Evolutionary conservation across 2,329 filamentous ascomycete genomes (phyloP).

Genomic region (Pestalotiopsis fici): DNA sequence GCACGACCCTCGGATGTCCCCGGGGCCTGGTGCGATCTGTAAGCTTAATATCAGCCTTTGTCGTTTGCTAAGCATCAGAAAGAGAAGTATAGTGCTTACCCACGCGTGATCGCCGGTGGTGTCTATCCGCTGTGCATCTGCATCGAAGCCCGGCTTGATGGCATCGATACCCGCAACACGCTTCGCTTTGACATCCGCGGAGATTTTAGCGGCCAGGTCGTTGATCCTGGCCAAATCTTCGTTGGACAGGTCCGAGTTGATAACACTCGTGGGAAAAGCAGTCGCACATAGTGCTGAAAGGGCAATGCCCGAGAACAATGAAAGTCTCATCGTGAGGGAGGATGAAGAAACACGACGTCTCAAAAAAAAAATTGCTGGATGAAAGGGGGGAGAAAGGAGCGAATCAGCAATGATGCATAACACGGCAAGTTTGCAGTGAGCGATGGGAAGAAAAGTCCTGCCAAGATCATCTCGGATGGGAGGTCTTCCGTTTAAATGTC

Average conservation of each 20-base stretch:
- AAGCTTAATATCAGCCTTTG: neutral
- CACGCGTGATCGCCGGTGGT: neutral
- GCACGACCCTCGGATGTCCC: constrained; percentile 25
- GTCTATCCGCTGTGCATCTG: neutral
- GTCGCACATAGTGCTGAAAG: neutral
- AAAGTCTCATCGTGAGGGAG: neutral
- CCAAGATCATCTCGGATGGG: neutral
- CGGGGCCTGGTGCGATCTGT: neutral
- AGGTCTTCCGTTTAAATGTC: neutral
- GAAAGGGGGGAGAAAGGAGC: neutral
- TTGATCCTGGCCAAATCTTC: neutral
- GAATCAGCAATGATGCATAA: neutral
- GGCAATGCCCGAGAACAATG: neutral
- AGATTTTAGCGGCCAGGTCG: neutral
- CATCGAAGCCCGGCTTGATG: neutral
- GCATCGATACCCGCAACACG: neutral
- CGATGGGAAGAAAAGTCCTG: neutral
- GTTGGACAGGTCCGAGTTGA: neutral
- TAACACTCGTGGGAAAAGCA: neutral
- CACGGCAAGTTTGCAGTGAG: neutral
- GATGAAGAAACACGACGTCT: neutral
- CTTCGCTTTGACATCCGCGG: neutral
- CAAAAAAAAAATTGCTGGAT: neutral
- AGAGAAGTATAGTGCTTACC: neutral
- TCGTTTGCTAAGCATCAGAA: neutral